These are phyloP conservation scores for Usnea hakonensis DNA, from an alignment of 495 filamentous ascomycete genomes.

Conservation along the genomic window DNA sequence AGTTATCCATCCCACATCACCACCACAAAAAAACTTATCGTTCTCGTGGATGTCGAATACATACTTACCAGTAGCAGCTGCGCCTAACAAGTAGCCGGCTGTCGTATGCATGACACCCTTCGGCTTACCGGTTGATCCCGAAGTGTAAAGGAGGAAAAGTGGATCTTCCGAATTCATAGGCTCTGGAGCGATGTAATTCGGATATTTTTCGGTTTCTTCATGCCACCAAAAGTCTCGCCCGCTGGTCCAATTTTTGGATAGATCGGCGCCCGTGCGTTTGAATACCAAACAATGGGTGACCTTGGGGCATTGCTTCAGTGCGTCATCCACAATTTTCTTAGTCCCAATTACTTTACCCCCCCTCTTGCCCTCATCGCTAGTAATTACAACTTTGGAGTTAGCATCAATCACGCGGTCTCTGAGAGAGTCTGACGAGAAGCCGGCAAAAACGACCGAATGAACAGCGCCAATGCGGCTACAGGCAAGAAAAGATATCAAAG, in stretches of 20 bases:
- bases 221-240: constrained; percentile 97
- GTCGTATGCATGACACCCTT: constrained; percentile 99
- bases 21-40: constrained; percentile 93
- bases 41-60: constrained; percentile 96
- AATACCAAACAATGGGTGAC: constrained; percentile 79
- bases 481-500: constrained; percentile 82
- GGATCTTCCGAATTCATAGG: constrained; percentile 88
- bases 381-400: constrained; percentile 85
- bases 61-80: constrained; percentile 91
- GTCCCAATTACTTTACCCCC: constrained; percentile 97
- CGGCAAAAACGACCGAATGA: constrained; percentile 97
- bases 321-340: constrained; percentile 99
- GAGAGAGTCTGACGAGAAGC: constrained; percentile 94
- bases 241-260: constrained; percentile 64
- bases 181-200: constrained; percentile 79
- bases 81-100: constrained; percentile 85
- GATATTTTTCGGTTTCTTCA: constrained; percentile 94
- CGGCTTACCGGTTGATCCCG: constrained; percentile 94
- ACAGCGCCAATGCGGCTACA: constrained; percentile 89
- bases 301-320: constrained; percentile 92
- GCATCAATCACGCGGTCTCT: constrained; percentile 93
- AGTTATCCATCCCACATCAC: constrained; percentile 98
- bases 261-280: constrained; percentile 90
- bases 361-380: constrained; percentile 93
- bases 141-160: constrained; percentile 95